Evolutionary conservation across 1,284 basidiomycete species (phyloP), one percentile per base, ranked within the genome.

Genomic region (Pisolithus thermaeus): DNA sequence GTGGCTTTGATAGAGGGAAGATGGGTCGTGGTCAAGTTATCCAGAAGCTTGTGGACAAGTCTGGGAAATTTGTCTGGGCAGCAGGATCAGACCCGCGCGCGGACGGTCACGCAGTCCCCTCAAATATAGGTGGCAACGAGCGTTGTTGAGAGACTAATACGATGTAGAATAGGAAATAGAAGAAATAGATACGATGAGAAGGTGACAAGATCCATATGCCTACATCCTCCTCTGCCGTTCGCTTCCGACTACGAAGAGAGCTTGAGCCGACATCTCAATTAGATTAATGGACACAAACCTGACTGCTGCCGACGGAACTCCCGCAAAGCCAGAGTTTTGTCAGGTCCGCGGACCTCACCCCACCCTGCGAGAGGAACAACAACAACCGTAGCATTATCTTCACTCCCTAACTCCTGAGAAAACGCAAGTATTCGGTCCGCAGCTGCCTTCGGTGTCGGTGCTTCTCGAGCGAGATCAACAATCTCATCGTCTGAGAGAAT

Each of bases 21-120:
- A 81, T 96, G 62, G 96, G 96, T n/a, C 79, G 91, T n/a, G 96
- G 96, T 12, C 92, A 96, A 71, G 73, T 95, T 50, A 95, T 96
- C 58, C 90, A 93, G 67, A 86, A 80, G 61, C 72, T 92, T 23
- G 68, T 73, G 6, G 82, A 91, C 67, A 70, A 63, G 28, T 79
- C 81, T 28, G 87, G 87, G 7, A 74, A 70, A 60, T 73, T 75
- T 23, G 87, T 93, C 2, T 97, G 93, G 93, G 91, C 86, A 8
- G 88, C 89, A 41, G 91, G 92, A 11, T 90, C 87, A 12, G 94
- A 97, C 67, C 81, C 82, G 51, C 80, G 95, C 39, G 89, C 80
- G 20, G 94, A 96, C 65, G 92, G 93, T 9, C 88, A 92, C 61
- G 93, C 92, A 11, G 82, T n/a, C 82, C 12, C 83, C 86, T n/a